Evolutionary conservation across 2,329 filamentous ascomycete species (phyloP).

Genomic region (Beauveria sp.): DNA sequence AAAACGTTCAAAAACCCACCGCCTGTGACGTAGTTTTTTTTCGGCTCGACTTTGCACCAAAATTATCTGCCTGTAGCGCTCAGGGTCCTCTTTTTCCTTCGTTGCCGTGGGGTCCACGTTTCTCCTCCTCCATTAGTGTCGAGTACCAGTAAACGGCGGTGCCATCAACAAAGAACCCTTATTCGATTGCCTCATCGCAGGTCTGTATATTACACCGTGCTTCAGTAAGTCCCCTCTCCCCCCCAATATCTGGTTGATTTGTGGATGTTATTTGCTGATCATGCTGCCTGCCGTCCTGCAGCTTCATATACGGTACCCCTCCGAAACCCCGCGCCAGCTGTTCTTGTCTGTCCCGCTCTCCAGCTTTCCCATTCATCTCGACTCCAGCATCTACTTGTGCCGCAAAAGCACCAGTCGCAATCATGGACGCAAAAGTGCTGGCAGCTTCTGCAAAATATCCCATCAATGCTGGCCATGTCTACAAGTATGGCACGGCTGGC

Average conservation of each 20-base stretch:
- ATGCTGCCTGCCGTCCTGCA: background rate
- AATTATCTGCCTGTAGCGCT: background rate
- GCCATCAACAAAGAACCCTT: background rate
- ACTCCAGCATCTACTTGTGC: background rate
- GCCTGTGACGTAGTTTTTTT: background rate
- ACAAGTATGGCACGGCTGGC: slow-evolving; percentile 60
- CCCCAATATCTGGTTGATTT: background rate
- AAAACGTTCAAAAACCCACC: background rate
- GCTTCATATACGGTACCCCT: background rate
- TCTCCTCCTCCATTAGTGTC: background rate
- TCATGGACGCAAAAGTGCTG: slow-evolving; percentile 50
- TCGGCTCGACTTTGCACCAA: background rate
- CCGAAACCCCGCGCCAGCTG: slow-evolving; percentile 8
- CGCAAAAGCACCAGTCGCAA: background rate
- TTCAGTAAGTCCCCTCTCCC: background rate
- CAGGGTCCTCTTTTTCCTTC: background rate
- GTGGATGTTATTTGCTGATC: background rate
- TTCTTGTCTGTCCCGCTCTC: background rate
- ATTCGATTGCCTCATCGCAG: background rate
- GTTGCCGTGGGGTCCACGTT: slow-evolving; percentile 1
- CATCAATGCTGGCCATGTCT: slow-evolving; percentile 46
- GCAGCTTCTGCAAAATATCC: slow-evolving; percentile 56
- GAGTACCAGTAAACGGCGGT: background rate
- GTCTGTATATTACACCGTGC: background rate
- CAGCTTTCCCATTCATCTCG: background rate